A percentile compares a stretch with the other conserved stretches of the same genome.
These are phyloP conservation scores for Lachancea lanzarotensis DNA, from an alignment of 805 yeast genomes.

Conservation along the genomic window DNA sequence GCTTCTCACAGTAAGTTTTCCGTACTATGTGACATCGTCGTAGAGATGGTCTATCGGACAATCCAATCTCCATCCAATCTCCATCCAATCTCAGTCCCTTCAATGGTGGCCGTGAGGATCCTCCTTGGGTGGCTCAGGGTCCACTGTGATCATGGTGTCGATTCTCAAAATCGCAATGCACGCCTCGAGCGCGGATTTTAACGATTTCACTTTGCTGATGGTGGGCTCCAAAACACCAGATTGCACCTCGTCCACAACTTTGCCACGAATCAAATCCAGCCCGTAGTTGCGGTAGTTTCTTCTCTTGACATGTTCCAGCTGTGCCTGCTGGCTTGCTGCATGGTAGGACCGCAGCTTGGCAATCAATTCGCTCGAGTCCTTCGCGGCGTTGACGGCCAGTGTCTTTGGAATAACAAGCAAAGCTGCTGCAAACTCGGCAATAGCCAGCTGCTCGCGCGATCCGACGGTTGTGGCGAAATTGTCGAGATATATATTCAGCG, in stretches of 20 bases:
- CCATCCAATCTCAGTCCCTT: no score
- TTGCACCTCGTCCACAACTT: slow-evolving; percentile 75
- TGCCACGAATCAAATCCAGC: slow-evolving; percentile 83
- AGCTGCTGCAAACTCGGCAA: slow-evolving; percentile 93
- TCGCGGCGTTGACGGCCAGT: slow-evolving; percentile 93
- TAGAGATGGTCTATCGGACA: no score
- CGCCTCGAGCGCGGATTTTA: slow-evolving; percentile 95
- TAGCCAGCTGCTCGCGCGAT: slow-evolving; percentile 94
- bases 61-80: no score
- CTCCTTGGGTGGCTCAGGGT: slow-evolving; percentile 89
- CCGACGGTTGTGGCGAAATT: slow-evolving; percentile 98
- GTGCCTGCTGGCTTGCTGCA: slow-evolving; percentile 86
- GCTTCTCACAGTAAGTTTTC: no score
- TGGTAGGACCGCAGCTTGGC: slow-evolving; percentile 95
- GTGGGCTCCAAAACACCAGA: slow-evolving; percentile 96
- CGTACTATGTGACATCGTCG: background rate
- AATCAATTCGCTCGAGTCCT: slow-evolving; percentile 89
- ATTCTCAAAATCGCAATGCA: slow-evolving; percentile 95
- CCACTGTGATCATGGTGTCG: slow-evolving; percentile 96
- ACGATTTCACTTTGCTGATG: slow-evolving; percentile 81
- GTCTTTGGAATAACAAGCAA: slow-evolving; percentile 92
- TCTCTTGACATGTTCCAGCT: slow-evolving; percentile 76
- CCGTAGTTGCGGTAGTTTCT: slow-evolving; percentile 88
- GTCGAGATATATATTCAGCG: slow-evolving; percentile 88
- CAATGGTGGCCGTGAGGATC: slow-evolving; percentile 28